Conservation (phyloP, 139 green algal species). For the Chlamydomonas schloesseri region DNA sequence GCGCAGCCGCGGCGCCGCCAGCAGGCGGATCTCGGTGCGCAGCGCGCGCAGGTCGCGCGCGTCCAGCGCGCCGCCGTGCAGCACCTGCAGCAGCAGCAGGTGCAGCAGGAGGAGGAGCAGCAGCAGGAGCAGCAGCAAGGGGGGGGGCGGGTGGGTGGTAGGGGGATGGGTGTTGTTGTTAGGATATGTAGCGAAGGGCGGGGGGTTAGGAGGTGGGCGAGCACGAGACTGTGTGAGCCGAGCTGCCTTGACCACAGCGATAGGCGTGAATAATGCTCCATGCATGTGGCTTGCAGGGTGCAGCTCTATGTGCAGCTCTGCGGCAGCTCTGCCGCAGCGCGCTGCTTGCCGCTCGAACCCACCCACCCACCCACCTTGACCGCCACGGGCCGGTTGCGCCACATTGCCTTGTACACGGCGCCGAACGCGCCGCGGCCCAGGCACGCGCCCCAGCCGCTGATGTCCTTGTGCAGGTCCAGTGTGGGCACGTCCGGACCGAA, state of each 20-base stretch:
- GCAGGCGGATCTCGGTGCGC: slow-evolving; percentile 5
- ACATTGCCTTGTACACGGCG: slow-evolving; percentile 14
- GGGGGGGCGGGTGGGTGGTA: no score
- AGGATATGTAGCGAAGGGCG: background rate
- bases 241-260: no score
- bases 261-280: no score
- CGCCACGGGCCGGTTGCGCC: background rate
- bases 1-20: background rate
- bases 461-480: slow-evolving; percentile 13
- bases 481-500: slow-evolving; percentile 22
- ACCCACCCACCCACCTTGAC: slow-evolving; percentile 1
- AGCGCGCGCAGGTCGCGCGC: slow-evolving; percentile 4
- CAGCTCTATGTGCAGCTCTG: no score
- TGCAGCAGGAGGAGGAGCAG: no score
- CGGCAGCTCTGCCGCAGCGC: no score
- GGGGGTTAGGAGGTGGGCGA: no score
- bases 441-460: slow-evolving; percentile 2
- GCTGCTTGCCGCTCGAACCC: background rate
- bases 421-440: slow-evolving; percentile 30
- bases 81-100: background rate
- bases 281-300: no score
- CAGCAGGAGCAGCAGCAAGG: background rate
- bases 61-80: slow-evolving; percentile 24
- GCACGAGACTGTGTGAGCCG: no score
- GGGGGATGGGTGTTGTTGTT: background rate